Conservation (phyloP, 352 stramenopile genomes). For the Phytophthora tentaculata region DNA sequence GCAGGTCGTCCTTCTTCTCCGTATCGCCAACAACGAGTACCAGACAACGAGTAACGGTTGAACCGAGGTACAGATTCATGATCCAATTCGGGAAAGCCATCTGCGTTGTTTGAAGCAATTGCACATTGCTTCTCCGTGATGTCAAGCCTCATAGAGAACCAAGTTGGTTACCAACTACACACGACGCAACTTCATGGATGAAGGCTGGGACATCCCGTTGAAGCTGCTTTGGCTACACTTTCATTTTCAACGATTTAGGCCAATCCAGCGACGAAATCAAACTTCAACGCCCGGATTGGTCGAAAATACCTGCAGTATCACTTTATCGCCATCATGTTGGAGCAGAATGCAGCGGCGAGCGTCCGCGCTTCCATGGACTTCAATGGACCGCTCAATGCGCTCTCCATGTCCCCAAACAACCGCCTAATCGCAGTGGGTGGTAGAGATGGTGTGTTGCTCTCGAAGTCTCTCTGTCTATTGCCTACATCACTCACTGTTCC, state of each 20-base stretch:
- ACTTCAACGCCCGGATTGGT: constrained; percentile 21
- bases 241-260: constrained; percentile 26
- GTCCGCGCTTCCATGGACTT: constrained; percentile 90
- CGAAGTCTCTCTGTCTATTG: neutral
- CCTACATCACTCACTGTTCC: neutral
- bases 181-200: constrained; percentile 6
- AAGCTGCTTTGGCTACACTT: constrained; percentile 10
- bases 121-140: neutral
- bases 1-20: constrained; percentile 7
- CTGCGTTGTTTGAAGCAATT: constrained; percentile 1
- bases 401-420: constrained; percentile 86
- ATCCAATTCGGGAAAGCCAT: constrained; percentile 1
- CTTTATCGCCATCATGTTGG: constrained; percentile 17
- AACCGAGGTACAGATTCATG: constrained; percentile 13
- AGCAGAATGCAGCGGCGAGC: constrained; percentile 49
- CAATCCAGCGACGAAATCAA: too few relatives aligned
- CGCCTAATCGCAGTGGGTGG: constrained; percentile 84
- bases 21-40: neutral
- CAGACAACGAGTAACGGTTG: constrained; percentile 10
- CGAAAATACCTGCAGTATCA: constrained; percentile 13
- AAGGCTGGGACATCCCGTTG: constrained; percentile 9
- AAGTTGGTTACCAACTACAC: too few relatives aligned
- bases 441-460: constrained; percentile 59
- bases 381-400: constrained; percentile 82
- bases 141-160: too few relatives aligned